These are phyloP conservation scores for Claviceps humidiphila DNA, from an alignment of 2,329 filamentous ascomycete genomes.

Conservation along the genomic window DNA sequence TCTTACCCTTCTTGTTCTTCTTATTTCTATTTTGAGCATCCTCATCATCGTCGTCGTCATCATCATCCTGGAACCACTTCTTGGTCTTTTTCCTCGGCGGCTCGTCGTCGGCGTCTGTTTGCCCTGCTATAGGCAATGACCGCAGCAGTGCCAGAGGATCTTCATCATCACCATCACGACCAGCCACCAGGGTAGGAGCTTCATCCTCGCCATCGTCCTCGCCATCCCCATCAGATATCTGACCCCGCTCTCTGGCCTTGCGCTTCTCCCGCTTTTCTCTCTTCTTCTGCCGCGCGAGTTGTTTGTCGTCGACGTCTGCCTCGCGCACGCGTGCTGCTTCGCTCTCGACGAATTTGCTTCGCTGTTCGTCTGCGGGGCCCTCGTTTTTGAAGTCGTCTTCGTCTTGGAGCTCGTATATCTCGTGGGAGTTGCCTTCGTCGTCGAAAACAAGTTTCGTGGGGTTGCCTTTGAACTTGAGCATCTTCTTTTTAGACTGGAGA, in stretches of 20 bases:
- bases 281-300: slow-evolving; percentile 62
- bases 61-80: slow-evolving; percentile 68
- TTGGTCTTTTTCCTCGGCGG: slow-evolving; percentile 46
- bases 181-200: slow-evolving; percentile 23
- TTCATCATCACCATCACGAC: slow-evolving; percentile 24
- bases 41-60: slow-evolving; percentile 39
- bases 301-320: slow-evolving; percentile 75
- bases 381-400: slow-evolving; percentile 66
- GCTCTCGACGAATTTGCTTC: slow-evolving; percentile 61
- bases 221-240: slow-evolving; percentile 11
- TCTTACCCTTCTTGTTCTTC: slow-evolving; percentile 24
- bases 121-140: slow-evolving; percentile 37
- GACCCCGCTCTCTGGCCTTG: slow-evolving; percentile 48
- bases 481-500: slow-evolving; percentile 88
- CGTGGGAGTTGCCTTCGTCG: slow-evolving; percentile 75
- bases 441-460: slow-evolving; percentile 82
- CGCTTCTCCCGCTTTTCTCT: slow-evolving; percentile 62
- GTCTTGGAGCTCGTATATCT: slow-evolving; percentile 77
- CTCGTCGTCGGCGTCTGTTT: slow-evolving; percentile 43
- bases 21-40: not conserved
- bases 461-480: slow-evolving; percentile 79
- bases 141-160: slow-evolving; percentile 45
- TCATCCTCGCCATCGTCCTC: slow-evolving; percentile 4
- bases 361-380: slow-evolving; percentile 64
- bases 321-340: slow-evolving; percentile 59